These are phyloP conservation scores for Canavalia ensiformis DNA, from an alignment of 306 rosid genomes.

Conservation along the genomic window DNA sequence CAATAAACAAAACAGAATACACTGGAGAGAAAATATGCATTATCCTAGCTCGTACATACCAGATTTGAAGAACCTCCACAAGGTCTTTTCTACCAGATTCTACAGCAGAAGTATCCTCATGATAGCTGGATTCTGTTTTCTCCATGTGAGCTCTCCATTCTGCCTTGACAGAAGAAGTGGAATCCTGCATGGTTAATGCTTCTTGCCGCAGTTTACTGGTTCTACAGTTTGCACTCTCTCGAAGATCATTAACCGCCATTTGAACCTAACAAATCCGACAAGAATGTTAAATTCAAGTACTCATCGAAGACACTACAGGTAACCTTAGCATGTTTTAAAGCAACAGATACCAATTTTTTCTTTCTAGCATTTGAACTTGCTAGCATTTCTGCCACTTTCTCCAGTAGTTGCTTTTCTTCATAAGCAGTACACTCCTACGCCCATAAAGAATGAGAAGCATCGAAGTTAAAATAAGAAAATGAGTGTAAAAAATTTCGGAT, in stretches of 20 bases:
- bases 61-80: conserved; percentile 83
- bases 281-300: conserved; percentile 20
- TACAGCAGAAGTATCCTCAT: conserved; percentile 81
- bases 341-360: conserved; percentile 78
- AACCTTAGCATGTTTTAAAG: conserved; percentile 22
- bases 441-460: conserved; percentile 1
- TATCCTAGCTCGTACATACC: conserved; percentile 59
- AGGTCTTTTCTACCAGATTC: conserved; percentile 88
- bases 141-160: conserved; percentile 92
- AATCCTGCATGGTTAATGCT: conserved; percentile 88
- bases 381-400: conserved; percentile 95
- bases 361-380: conserved; percentile 93
- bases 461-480: conserved; percentile 11
- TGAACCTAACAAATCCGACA: conserved; percentile 70
- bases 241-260: conserved; percentile 86
- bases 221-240: conserved; percentile 91
- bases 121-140: conserved; percentile 81
- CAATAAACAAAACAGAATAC: conserved; percentile 35
- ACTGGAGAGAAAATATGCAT: conserved; percentile 38
- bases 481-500: not conserved
- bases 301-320: conserved; percentile 1
- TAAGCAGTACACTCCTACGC: conserved; percentile 91
- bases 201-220: conserved; percentile 79
- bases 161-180: conserved; percentile 78
- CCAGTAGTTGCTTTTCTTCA: conserved; percentile 88